phyloP scores from a whole-genome alignment of 75 land plant genomes.

The Picea glauca region DNA sequence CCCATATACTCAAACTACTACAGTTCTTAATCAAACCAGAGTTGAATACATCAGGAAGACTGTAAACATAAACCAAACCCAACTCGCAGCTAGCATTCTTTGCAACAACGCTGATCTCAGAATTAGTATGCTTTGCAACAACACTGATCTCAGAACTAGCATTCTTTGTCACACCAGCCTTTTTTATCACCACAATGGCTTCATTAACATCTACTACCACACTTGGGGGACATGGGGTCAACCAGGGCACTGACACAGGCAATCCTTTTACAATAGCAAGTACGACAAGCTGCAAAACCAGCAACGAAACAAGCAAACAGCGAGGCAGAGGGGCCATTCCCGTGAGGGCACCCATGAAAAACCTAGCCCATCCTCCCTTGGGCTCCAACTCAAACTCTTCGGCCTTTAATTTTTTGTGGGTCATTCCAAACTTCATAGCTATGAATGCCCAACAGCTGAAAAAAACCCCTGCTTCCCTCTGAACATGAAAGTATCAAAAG shows the following conservation, averaged over 20 bases:
- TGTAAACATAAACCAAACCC: constrained; percentile 69
- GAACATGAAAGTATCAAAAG: no score
- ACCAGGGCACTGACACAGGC: constrained; percentile 6
- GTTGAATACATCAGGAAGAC: constrained; percentile 65
- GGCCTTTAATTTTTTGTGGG: not conserved
- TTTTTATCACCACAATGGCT: no score
- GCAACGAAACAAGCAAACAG: not conserved
- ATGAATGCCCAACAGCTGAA: not conserved
- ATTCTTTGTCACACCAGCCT: not conserved
- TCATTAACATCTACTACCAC: not conserved
- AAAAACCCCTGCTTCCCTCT: no score
- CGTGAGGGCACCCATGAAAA: not conserved
- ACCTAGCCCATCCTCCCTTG: not conserved
- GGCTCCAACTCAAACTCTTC: not conserved
- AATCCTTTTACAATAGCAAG: constrained; percentile 1
- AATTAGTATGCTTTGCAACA: not conserved
- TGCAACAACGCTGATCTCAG: not conserved
- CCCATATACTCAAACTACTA: constrained; percentile 41
- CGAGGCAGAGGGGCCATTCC: not conserved
- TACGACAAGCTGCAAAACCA: not conserved
- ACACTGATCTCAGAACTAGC: not conserved
- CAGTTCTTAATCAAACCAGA: constrained; percentile 40
- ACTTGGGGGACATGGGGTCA: not conserved
- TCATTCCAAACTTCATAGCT: not conserved
- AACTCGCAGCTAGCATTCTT: constrained; percentile 13